These are phyloP conservation scores for Penicillium antarcticum DNA, from an alignment of 495 filamentous ascomycete species.

Conservation along the genomic window DNA sequence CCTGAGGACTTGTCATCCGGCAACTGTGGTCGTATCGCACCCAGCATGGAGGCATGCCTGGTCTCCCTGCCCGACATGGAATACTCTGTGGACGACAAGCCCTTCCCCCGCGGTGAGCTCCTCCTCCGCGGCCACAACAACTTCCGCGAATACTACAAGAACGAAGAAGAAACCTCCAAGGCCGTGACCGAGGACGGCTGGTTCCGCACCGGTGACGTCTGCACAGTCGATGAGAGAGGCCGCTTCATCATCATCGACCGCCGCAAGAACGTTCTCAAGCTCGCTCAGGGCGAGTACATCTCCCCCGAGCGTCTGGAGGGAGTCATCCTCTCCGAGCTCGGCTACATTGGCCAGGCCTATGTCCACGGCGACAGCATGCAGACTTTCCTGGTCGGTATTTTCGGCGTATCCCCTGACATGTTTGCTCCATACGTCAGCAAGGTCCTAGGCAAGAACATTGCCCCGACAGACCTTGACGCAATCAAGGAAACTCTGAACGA, in stretches of 20 bases:
- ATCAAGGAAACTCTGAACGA: slow-evolving; percentile 65
- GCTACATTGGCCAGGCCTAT: slow-evolving; percentile 73
- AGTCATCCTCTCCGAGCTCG: slow-evolving; percentile 77
- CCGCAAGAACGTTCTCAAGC: slow-evolving; percentile 96
- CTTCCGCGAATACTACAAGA: slow-evolving; percentile 85
- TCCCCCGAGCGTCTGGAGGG: slow-evolving; percentile 97
- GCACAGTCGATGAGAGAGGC: slow-evolving; percentile 74
- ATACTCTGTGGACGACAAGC: slow-evolving; percentile 85
- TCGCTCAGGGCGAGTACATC: slow-evolving; percentile 97
- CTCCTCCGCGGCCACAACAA: slow-evolving; percentile 73
- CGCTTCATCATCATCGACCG: slow-evolving; percentile 93
- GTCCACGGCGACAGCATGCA: slow-evolving; percentile 90
- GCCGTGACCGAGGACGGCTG: slow-evolving; percentile 84
- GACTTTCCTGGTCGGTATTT: slow-evolving; percentile 78
- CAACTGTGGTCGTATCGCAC: slow-evolving; percentile 74
- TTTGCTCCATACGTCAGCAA: slow-evolving; percentile 79
- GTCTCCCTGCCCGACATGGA: slow-evolving; percentile 92
- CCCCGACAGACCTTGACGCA: slow-evolving; percentile 57
- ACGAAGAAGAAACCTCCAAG: slow-evolving; percentile 80
- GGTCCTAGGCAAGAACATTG: slow-evolving; percentile 65
- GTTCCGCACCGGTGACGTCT: slow-evolving; percentile 96
- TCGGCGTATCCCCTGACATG: slow-evolving; percentile 76
- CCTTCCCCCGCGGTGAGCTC: slow-evolving; percentile 89
- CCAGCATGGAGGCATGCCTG: slow-evolving; percentile 73
- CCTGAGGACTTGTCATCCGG: slow-evolving; percentile 67